Evolutionary conservation across 2,329 filamentous ascomycete species (phyloP), one percentile per base, ranked within the genome.

Genomic region (Nannizzia gypsea): DNA sequence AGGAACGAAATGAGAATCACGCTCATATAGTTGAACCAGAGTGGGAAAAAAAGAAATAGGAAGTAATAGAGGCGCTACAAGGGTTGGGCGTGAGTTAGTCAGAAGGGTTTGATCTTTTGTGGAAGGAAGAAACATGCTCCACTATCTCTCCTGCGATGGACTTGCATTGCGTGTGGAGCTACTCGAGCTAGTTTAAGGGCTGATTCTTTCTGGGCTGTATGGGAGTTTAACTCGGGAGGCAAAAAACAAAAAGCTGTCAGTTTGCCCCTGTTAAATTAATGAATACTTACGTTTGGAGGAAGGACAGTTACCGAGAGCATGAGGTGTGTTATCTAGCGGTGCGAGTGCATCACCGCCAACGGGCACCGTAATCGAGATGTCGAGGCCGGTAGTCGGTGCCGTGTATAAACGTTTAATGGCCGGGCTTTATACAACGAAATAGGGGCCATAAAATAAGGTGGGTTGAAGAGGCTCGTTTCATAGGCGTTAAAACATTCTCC

Each of bases 51-150:
- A 50, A 50, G 22, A 24, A 50, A 50, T 50, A 26, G 22, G 13
- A 50, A 26, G 22, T 42, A 42, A 42, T 42, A 50, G 44, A 50
- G 44, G 20, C 44, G 44, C 44, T 50, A 50, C 44, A 50, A 50
- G 44, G 44, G 44, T 50, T 50, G 22, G 22, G 26, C 13, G 44
- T 50, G 22, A 50, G 44, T 50, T 50, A 50, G 44, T 50, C 44
- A 24, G 44, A 50, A 50, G 44, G 44, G 44, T 50, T 50, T 50
- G 44, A 26, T 50, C 44, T 50, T 42, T 50, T 22, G 24, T 24
- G 44, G 44, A 50, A 50, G 44, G 44, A 50, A 50, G 44, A 50
- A 50, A 50, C 44, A 50, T 50, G 44, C 44, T 50, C 44, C 44
- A 50, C 44, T 50, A 50, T 28, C 44, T 50, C 44, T 50, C 44